Evolutionary conservation across 1,139 yeast genomes (phyloP).

Genomic region (Lodderomyces theae): DNA sequence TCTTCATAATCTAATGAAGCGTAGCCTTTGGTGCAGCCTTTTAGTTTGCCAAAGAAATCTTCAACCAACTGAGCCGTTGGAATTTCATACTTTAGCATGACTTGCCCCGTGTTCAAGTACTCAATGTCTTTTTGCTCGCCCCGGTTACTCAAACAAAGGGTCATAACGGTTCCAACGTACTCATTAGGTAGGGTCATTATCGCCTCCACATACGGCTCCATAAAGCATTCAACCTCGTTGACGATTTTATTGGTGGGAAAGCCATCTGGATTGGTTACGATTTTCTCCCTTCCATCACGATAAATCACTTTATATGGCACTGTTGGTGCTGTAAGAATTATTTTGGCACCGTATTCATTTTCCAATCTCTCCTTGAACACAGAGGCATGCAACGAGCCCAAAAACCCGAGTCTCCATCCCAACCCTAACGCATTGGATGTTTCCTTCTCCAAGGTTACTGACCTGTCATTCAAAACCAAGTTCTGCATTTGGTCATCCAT

Average conservation of each 20-base stretch:
- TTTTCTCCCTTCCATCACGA: conserved; percentile 58
- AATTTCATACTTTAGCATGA: conserved; percentile 69
- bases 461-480: conserved; percentile 84
- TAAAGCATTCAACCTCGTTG: conserved; percentile 53
- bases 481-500: conserved; percentile 89
- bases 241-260: conserved; percentile 65
- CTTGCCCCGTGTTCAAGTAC: conserved; percentile 79
- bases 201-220: conserved; percentile 91
- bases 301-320: conserved; percentile 82
- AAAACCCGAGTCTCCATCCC: conserved; percentile 95
- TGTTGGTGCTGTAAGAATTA: conserved; percentile 92
- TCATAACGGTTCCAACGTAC: conserved; percentile 81
- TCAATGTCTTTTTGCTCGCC: conserved; percentile 81
- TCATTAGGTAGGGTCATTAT: conserved; percentile 90
- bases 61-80: conserved; percentile 91
- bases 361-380: conserved; percentile 90
- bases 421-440: conserved; percentile 94
- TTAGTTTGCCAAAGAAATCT: conserved; percentile 90
- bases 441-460: conserved; percentile 85
- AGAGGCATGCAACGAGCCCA: conserved; percentile 93
- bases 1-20: conserved; percentile 96
- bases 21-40: conserved; percentile 87
- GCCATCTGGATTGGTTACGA: conserved; percentile 86
- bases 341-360: conserved; percentile 89
- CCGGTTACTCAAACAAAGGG: conserved; percentile 78